Evolutionary conservation across 495 filamentous ascomycete species (phyloP), one percentile per base, ranked within the genome.

Genomic region (Aspergillus avenaceus): DNA sequence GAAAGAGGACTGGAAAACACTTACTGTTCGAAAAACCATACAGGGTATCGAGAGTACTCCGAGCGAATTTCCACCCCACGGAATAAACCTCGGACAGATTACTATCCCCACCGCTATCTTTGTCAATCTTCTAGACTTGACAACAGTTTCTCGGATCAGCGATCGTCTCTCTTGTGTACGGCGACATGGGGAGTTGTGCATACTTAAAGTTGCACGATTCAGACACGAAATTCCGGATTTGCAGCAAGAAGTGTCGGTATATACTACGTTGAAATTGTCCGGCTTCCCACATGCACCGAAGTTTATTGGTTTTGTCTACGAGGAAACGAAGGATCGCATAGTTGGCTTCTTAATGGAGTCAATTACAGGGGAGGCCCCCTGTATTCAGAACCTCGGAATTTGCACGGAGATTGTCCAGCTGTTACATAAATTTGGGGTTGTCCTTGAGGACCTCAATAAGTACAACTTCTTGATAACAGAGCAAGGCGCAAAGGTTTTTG

Each of bases 321-420:
- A 55, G 31, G 46, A 46, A 47, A 47, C 47, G 0, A 55, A 41
- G 34, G 16, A 5, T 45, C 46, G 52, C 26, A 46, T 29, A 42
- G 25, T 50, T 18, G 52, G 52, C 0, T 50, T 50, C 34, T 12
- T 55, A 0, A 50, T 55, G 46, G 52, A 55, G 26, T 41, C 45
- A 8, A 50, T 50, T 29, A 18, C 18, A 23, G 52, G 52, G 19
- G 8, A 26, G 4, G 6, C 31, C 2, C 41, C 46, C 8, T 22
- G 24, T 32, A 50, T 55, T 46, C 37, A 25, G 8, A 21, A 54
- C 23, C 45, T 54, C 8, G 28, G 26, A 12, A 41, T 45, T 16
- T 55, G 52, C 32, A 46, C 14, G 18, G 27, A 45, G 23, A 53
- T 43, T 43, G 54, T 64, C n/a, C 41, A 50, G 27, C 28, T 31